A percentile compares a stretch with the other conserved stretches of the same genome.
These are phyloP conservation scores for Gryganskiella cystojenkinii DNA, from an alignment of 192 early-diverging fungal genomes.

Conservation along the genomic window DNA sequence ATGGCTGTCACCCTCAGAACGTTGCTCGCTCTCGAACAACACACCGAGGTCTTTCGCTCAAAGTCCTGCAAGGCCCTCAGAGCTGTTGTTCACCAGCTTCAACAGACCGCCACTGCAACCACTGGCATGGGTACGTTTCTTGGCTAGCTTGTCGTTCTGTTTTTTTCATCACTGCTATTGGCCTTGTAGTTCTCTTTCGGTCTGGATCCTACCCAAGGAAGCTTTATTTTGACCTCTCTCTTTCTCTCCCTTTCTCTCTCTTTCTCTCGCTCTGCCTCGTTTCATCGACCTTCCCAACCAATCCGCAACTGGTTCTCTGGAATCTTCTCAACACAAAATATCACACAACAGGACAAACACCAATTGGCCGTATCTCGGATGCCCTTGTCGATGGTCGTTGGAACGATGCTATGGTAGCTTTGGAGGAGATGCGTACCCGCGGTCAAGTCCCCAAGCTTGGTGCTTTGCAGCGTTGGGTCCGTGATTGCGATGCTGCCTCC, in stretches of 20 bases:
- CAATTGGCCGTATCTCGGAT: slow-evolving; percentile 61
- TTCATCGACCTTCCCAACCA: too few relatives aligned
- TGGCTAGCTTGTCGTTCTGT: too few relatives aligned
- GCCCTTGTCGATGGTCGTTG: slow-evolving; percentile 64
- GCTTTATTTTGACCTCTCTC: background rate
- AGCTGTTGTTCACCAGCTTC: slow-evolving; percentile 60
- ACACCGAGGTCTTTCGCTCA: slow-evolving; percentile 57
- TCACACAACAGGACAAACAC: slow-evolving; percentile 45
- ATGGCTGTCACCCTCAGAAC: slow-evolving; percentile 62
- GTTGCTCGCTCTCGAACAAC: slow-evolving; percentile 54
- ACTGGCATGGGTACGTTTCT: slow-evolving; percentile 50
- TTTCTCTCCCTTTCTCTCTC: background rate
- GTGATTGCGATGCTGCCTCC: slow-evolving; percentile 78
- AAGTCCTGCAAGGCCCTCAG: slow-evolving; percentile 65
- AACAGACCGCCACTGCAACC: slow-evolving; percentile 51
- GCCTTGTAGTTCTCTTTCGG: background rate
- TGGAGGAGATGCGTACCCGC: slow-evolving; percentile 64
- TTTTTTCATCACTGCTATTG: background rate
- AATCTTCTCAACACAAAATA: background rate
- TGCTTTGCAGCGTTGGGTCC: slow-evolving; percentile 72
- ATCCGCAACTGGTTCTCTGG: background rate
- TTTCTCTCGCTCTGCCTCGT: background rate
- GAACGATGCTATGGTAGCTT: slow-evolving; percentile 60
- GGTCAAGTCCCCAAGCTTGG: slow-evolving; percentile 66
- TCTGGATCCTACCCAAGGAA: background rate